phyloP scores from a whole-genome alignment of 495 filamentous ascomycete species.

The Penicillium flavigenum region DNA sequence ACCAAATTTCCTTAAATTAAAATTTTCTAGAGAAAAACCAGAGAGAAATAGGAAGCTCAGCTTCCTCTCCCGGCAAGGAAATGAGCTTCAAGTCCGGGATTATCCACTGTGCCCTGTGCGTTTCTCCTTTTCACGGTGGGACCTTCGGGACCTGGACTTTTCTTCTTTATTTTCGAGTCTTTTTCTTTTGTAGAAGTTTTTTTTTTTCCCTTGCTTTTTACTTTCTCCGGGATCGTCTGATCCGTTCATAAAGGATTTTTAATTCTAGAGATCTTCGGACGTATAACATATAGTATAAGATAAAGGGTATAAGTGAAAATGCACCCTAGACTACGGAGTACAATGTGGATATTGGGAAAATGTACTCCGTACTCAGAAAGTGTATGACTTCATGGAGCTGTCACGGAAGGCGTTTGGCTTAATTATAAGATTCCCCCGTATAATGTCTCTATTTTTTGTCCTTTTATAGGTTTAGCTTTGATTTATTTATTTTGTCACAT shows the following conservation, averaged over 20 bases:
- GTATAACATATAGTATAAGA: too few species aligned
- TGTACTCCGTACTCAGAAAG: not conserved
- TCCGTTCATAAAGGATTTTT: not conserved
- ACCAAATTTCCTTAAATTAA: too few species aligned
- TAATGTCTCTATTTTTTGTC: not conserved
- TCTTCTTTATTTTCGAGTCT: not conserved
- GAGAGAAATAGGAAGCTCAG: constrained; percentile 1
- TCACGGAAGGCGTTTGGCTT: not conserved
- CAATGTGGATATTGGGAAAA: not conserved
- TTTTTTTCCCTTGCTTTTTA: not conserved
- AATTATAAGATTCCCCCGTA: not conserved
- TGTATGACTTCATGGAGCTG: constrained; percentile 23
- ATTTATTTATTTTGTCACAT: not conserved
- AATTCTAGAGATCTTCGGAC: too few species aligned
- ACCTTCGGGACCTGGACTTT: constrained; percentile 3
- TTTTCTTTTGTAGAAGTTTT: not conserved
- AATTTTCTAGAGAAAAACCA: too few species aligned
- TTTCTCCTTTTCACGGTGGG: constrained; percentile 8
- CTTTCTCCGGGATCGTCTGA: not conserved
- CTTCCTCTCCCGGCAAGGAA: not conserved
- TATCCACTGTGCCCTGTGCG: constrained; percentile 20
- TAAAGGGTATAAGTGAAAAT: too few species aligned
- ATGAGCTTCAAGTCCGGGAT: constrained; percentile 10
- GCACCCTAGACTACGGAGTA: too few species aligned
- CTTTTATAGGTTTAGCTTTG: not conserved